phyloP scores from a whole-genome alignment of 352 stramenopile species.

The Globisporangium rhizosaccharum region DNA sequence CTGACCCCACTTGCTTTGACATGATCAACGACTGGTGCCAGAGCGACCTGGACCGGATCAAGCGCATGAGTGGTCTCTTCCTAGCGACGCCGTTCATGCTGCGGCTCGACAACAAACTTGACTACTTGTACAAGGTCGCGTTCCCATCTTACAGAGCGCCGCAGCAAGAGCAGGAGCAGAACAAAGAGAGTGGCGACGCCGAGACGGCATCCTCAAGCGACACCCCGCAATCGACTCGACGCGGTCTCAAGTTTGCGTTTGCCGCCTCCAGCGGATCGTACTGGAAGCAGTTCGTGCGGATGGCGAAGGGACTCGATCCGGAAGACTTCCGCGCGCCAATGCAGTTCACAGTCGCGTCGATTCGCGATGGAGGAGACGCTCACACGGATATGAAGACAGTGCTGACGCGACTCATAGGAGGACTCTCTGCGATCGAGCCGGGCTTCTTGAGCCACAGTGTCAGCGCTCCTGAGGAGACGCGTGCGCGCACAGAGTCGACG shows the following conservation, averaged over 20 bases:
- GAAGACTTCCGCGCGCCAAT: constrained; percentile 43
- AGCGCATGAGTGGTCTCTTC: constrained; percentile 48
- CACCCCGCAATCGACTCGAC: constrained; percentile 4
- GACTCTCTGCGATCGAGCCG: constrained; percentile 24
- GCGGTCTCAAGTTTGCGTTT: constrained; percentile 39
- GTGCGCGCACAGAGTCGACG: neutral
- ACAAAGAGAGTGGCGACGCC: neutral
- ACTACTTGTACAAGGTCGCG: constrained; percentile 36
- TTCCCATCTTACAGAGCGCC: constrained; percentile 22
- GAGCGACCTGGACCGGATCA: constrained; percentile 34
- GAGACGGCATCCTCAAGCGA: neutral
- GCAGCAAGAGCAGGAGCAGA: neutral
- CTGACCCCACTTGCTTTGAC: constrained; percentile 40
- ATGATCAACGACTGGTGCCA: constrained; percentile 74
- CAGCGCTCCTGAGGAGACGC: neutral
- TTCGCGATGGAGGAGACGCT: constrained; percentile 5
- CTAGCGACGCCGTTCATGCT: constrained; percentile 42
- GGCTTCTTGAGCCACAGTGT: constrained; percentile 25
- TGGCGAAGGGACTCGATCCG: constrained; percentile 27
- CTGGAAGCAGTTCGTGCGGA: constrained; percentile 48
- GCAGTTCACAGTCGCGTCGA: constrained; percentile 26
- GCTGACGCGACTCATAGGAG: constrained; percentile 28
- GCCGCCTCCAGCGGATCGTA: constrained; percentile 21
- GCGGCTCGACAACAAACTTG: constrained; percentile 64
- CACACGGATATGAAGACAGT: constrained; percentile 27